Base-by-base conservation (phyloP, 805 yeast genomes). In the Nakazawaea molendinolei region DNA sequence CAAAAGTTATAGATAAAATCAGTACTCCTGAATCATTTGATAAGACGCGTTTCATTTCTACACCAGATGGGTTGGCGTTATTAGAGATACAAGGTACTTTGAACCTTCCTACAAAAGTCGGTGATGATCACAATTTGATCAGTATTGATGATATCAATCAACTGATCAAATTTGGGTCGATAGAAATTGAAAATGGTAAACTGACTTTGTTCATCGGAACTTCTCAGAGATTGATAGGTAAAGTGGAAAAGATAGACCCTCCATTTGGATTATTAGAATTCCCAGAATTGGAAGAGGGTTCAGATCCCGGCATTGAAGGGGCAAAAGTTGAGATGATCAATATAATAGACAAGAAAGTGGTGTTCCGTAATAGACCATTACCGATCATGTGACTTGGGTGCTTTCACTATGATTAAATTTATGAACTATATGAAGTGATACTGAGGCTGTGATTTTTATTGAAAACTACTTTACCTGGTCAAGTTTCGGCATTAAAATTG, bases 371-470 rank as follows among this genome's bases (percentile, higher is more conserved):
- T 26, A 64, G 94, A 43, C 92, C 94, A 0, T 60, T 84, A 34
- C 94, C 94, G 4, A 76, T 82, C 33, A 81, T 82, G 89, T 80
- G 23, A n/a, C n/a, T n/a, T n/a, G n/a, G n/a, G n/a, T n/a, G n/a
- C n/a, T n/a, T n/a, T n/a, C 18, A 24, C 22, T 21, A 19, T 5
- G 4, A 23, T 23, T 23, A 18, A n/a, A 20, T 8, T 10, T 5
- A 17, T 23, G 5, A 24, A 13, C n/a, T 9, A 27, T 31, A n/a
- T n/a, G n/a, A n/a, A n/a, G n/a, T n/a, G n/a, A n/a, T n/a, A n/a
- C n/a, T n/a, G n/a, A n/a, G n/a, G n/a, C n/a, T n/a, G n/a, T n/a
- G n/a, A n/a, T n/a, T n/a, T n/a, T n/a, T n/a, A n/a, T n/a, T n/a
- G n/a, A n/a, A n/a, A n/a, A n/a, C n/a, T n/a, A n/a, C n/a, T n/a